A percentile compares a stretch with the other conserved stretches of the same genome.
These are phyloP conservation scores for Incumbomyces lentus DNA, from an alignment of 2,329 filamentous ascomycete species.

Conservation along the genomic window DNA sequence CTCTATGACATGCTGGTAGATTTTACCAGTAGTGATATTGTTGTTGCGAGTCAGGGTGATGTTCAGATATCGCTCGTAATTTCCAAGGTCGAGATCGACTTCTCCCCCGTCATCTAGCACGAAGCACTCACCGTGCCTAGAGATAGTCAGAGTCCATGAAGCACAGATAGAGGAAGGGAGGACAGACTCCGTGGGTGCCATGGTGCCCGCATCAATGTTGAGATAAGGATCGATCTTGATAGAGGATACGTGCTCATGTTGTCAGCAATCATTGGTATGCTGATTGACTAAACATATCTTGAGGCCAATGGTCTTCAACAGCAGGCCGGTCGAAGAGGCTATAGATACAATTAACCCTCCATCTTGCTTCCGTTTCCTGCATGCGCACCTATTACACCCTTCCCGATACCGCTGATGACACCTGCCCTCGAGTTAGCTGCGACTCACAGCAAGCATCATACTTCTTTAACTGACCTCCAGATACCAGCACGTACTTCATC, in stretches of 20 bases:
- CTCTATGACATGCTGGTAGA: slow-evolving; percentile 81
- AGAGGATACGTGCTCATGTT: slow-evolving; percentile 44
- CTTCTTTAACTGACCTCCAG: slow-evolving; percentile 51
- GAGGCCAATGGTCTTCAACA: slow-evolving; percentile 70
- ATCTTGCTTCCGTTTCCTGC: no score
- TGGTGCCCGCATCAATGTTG: slow-evolving; percentile 65
- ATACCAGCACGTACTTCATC: slow-evolving; percentile 76
- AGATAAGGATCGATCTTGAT: slow-evolving; percentile 69
- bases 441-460: slow-evolving; percentile 4
- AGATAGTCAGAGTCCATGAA: slow-evolving; percentile 6
- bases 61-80: slow-evolving; percentile 72
- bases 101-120: slow-evolving; percentile 77
- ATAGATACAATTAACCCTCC: slow-evolving; percentile 5
- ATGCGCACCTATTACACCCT: slow-evolving; percentile 56
- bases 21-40: slow-evolving; percentile 97
- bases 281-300: slow-evolving; percentile 48
- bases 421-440: slow-evolving; percentile 22
- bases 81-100: slow-evolving; percentile 63
- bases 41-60: slow-evolving; percentile 74
- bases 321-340: slow-evolving; percentile 61
- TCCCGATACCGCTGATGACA: slow-evolving; percentile 43
- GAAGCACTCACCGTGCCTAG: slow-evolving; percentile 76
- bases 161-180: not conserved
- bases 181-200: slow-evolving; percentile 54
- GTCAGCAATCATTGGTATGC: slow-evolving; percentile 19